phyloP scores from a whole-genome alignment of 2,329 filamentous ascomycete species.

The Colletotrichum spaethianum region DNA sequence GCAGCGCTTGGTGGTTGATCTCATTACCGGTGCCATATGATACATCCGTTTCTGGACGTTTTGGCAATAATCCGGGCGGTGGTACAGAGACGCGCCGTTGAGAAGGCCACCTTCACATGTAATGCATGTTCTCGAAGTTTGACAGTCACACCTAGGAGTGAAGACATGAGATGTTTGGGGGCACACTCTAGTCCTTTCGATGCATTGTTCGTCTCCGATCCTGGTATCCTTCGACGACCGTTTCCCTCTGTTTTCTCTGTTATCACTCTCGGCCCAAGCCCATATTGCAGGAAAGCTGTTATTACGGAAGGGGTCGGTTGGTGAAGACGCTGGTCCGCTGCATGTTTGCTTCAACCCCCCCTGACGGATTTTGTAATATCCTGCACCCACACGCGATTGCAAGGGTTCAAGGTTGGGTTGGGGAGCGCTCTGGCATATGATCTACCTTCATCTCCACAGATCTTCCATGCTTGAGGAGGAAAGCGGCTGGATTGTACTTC shows the following conservation, averaged over 20 bases:
- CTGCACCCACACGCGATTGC: constrained; percentile 10
- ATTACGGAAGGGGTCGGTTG: background rate
- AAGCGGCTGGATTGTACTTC: background rate
- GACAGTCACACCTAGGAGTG: background rate
- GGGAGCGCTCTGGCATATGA: background rate
- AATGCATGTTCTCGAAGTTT: constrained; percentile 9
- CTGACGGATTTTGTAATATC: background rate
- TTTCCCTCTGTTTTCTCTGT: background rate
- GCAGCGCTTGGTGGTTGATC: background rate
- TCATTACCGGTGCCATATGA: constrained; percentile 3
- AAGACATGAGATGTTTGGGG: constrained; percentile 5
- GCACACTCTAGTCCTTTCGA: background rate
- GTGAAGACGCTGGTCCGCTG: constrained; percentile 15
- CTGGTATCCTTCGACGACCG: background rate
- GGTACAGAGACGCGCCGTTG: constrained; percentile 7
- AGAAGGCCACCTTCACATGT: constrained; percentile 9
- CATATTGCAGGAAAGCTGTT: constrained; percentile 8
- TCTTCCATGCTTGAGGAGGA: background rate
- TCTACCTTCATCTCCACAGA: background rate
- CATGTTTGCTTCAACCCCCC: constrained; percentile 14
- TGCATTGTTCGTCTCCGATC: background rate
- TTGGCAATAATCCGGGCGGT: background rate
- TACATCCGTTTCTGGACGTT: background rate
- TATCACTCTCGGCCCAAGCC: background rate
- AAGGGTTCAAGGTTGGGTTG: background rate